Evolutionary conservation across 2,329 filamentous ascomycete species (phyloP), one percentile per base, ranked within the genome.

Genomic region (Aureobasidium sp.): DNA sequence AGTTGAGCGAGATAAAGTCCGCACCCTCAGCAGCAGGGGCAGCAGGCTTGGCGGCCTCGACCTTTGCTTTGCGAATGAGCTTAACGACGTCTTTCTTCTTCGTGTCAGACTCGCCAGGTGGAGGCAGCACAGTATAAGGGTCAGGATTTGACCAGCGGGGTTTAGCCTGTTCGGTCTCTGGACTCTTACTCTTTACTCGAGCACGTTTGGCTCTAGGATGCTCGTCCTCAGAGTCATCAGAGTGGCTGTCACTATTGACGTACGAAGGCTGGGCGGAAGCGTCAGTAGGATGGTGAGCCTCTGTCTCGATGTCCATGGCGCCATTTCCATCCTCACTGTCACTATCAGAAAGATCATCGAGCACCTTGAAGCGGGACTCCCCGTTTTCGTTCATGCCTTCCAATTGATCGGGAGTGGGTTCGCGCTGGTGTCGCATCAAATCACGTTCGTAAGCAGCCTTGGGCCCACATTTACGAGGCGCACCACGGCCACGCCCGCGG

Each of bases 81-180:
- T 95, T 90, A 39, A 97, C 90, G 42, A 97, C 87, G 67, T 97
- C 91, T 67, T 86, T 87, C 74, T 88, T 91, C 75, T 94, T 95
- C 23, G 83, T 82, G 42, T 84, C 80, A 5, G 79, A 80, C 61
- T 91, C 88, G 66, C 92, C 88, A 0, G 87, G 84, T 7, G 91
- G 91, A 9, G 93, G 93, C 10, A 96, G 79, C 2, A 85, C 89
- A 6, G 90, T 96, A 74, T 97, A 97, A 0, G 92, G 91, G 72
- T 97, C 93, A 3, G 93, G 92, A 68, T 97, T 97, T 5, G 91
- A 96, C 93, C 93, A 97, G 73, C 89, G 91, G 3, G 91, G 91
- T 5, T 72, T 71, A 7, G 70, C 72, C 47, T 75, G 64, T 23
- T 60, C 62, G 23, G 57, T 20, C 70, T 58, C 34, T 27, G 39